Evolutionary conservation across 139 green algal species (phyloP).

Genomic region (Chlorella vulgaris): DNA sequence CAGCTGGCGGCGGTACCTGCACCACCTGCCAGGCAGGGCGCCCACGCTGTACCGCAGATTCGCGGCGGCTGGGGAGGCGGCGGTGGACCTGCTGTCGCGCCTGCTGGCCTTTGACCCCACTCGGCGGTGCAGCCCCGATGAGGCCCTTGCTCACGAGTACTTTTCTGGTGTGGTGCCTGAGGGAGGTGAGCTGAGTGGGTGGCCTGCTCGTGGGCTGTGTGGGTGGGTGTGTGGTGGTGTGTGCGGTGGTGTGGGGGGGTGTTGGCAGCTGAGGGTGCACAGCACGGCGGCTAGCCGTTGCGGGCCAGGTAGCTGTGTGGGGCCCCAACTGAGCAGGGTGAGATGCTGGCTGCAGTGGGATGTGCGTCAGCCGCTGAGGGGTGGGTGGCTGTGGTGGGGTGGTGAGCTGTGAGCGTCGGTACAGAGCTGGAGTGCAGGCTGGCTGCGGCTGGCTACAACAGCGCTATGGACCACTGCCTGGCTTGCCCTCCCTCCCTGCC

Average conservation of each 20-base stretch:
- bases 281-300: no score
- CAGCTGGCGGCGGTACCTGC: slow-evolving; percentile 83
- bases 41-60: slow-evolving; percentile 71
- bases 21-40: slow-evolving; percentile 55
- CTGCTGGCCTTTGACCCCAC: slow-evolving; percentile 90
- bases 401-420: no score
- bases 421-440: no score
- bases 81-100: slow-evolving; percentile 82
- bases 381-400: no score
- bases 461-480: no score
- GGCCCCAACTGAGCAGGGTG: no score
- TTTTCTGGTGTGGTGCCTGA: slow-evolving; percentile 50
- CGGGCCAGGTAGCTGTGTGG: no score
- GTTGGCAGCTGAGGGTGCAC: neutral
- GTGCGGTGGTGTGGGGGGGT: neutral
- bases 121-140: slow-evolving; percentile 58
- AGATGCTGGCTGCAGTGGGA: no score
- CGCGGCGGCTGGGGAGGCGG: slow-evolving; percentile 68
- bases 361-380: no score
- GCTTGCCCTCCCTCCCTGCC: neutral
- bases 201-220: neutral
- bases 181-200: neutral
- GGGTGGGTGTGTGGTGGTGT: neutral
- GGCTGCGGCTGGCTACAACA: no score
- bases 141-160: slow-evolving; percentile 86